Evolutionary conservation across 1,284 basidiomycete genomes (phyloP).

Genomic region (Malassezia brasiliensis): DNA sequence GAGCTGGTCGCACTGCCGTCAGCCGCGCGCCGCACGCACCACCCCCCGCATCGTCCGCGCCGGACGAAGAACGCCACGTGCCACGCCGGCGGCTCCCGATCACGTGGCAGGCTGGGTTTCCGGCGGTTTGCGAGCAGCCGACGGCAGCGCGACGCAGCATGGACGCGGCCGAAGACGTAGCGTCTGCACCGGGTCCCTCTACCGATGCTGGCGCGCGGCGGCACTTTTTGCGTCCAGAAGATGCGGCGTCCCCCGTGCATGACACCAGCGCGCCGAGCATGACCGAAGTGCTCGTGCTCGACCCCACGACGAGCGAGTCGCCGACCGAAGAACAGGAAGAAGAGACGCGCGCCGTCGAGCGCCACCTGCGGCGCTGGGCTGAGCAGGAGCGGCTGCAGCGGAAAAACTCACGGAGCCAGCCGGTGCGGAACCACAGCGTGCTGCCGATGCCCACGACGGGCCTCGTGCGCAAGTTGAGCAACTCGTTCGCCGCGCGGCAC

Average conservation of each 20-base stretch:
- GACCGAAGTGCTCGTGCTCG: neutral
- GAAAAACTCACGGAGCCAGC: neutral
- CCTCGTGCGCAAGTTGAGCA: conserved; percentile 13
- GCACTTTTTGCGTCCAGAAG: neutral
- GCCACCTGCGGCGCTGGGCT: conserved; percentile 14
- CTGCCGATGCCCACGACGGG: neutral
- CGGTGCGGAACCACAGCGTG: neutral
- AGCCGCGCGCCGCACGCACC: conserved; percentile 5
- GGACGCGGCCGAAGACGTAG: neutral
- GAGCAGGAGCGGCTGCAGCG: conserved; percentile 9
- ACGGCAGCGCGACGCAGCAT: neutral
- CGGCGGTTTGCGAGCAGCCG: no score
- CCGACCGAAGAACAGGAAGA: conserved; percentile 12
- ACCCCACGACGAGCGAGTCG: neutral
- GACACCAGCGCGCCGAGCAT: neutral
- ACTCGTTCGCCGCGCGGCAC: conserved; percentile 1
- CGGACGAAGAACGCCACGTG: conserved; percentile 1
- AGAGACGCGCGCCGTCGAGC: conserved; percentile 15
- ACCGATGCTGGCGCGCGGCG: neutral
- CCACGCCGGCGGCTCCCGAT: neutral
- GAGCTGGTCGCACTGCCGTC: conserved; percentile 14
- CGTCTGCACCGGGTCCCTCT: neutral
- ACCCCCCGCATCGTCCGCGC: conserved; percentile 12
- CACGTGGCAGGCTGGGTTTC: conserved; percentile 1
- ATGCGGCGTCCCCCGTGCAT: neutral